Evolutionary conservation across 1,284 basidiomycete genomes (phyloP), one percentile per base, ranked within the genome.

Genomic region (Polyporus tsugae): DNA sequence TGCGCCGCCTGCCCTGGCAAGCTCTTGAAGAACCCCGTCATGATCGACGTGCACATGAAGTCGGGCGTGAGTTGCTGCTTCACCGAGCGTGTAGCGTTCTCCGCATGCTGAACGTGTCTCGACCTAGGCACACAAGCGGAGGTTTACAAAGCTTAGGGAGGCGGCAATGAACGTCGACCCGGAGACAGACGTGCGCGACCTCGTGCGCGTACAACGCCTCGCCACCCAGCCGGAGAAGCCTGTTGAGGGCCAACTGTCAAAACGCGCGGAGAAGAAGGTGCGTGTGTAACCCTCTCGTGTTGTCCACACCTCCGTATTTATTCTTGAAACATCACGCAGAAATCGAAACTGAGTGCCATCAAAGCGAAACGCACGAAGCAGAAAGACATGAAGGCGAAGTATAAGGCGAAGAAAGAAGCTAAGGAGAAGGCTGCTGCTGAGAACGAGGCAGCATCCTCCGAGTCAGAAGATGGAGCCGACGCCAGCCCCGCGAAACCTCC

Each of bases 1-100:
- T 95, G 94, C 76, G 84, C 92, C 4, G 77, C 92, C 10, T 96
- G 94, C 78, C 93, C 91, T 6, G 89, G 89, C 41, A 95, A 92
- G 76, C 74, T 86, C 22, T 82, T 96, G 63, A 95, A 94, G 79
- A 87, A 88, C 64, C 70, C 76, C 15, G 83, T 83, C 63, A 91
- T 93, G 88, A 82, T 86, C 17, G 80, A 84, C 67, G 80, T 86
- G 13, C 94, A 96, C 80, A 81, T 85, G 67, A 82, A 81, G 22
- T 91, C 92, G 62, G 88, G 86, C 76, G 94, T 90, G 84, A 80
- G 91, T 88, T 74, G 69, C 77, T 70, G 38, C 63, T 41, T 58
- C 55, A 38, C 53, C 38, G 25, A 39, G 35, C 1, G 22, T 63
- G 41, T 6, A 11, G 46, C 22, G 11, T 25, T 25, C 22, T 10